These are phyloP conservation scores for Solanum bulbocastanum DNA, from an alignment of 257 asterid species.

Conservation along the genomic window DNA sequence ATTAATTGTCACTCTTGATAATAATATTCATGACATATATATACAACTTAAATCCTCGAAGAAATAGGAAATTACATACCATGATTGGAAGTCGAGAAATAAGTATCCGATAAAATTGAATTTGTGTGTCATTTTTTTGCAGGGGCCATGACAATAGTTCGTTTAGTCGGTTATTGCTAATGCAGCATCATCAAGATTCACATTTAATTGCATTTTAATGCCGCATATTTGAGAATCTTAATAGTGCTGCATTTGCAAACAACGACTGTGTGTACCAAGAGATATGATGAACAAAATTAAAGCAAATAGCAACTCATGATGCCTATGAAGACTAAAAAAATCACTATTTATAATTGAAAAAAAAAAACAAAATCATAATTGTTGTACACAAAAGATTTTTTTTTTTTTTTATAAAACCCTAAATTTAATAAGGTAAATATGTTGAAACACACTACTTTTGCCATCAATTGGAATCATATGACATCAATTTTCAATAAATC, in stretches of 20 bases:
- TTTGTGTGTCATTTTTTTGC: slow-evolving; percentile 35
- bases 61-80: not conserved
- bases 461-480: not conserved
- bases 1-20: not conserved
- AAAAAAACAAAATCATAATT: not conserved
- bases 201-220: not conserved
- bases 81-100: no score
- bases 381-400: not conserved
- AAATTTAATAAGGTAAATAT: not conserved
- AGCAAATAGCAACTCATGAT: not conserved
- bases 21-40: not conserved
- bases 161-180: not conserved
- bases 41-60: not conserved
- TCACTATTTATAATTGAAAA: not conserved
- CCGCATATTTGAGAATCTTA: not conserved
- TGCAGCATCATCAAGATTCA: slow-evolving; percentile 11
- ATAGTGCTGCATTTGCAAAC: slow-evolving; percentile 3
- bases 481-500: not conserved
- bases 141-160: slow-evolving; percentile 27
- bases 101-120: not conserved
- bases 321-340: not conserved
- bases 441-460: not conserved
- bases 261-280: not conserved
- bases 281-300: not conserved
- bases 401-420: not conserved